Evolutionary conservation across 257 asterid species (phyloP).

Genomic region (Solanum tacnaense): DNA sequence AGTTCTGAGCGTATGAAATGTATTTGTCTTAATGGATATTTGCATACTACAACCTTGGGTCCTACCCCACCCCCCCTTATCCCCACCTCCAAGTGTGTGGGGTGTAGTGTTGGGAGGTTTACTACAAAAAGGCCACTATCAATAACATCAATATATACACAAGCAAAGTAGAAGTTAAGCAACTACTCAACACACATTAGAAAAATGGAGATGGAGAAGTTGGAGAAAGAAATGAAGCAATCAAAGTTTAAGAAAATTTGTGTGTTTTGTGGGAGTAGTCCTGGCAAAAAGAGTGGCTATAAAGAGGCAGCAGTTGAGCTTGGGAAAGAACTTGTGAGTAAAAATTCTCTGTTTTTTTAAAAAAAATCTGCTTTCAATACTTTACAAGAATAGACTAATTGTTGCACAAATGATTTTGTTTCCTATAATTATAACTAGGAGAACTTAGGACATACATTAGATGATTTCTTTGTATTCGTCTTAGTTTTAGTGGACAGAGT

Average conservation of each 20-base stretch:
- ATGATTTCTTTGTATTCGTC: not conserved
- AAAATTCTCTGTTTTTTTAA: no score
- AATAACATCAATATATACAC: not conserved
- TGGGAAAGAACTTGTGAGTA: constrained; percentile 26
- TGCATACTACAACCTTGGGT: not conserved
- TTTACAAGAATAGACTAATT: not conserved
- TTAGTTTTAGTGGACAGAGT: not conserved
- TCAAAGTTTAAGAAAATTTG: constrained; percentile 31
- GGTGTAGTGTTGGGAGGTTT: not conserved
- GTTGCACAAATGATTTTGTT: not conserved
- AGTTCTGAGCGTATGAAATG: not conserved
- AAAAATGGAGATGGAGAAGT: constrained; percentile 6
- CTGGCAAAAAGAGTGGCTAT: constrained; percentile 26
- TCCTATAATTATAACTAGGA: not conserved
- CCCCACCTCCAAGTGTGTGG: not conserved
- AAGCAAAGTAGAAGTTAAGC: not conserved
- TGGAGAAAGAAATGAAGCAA: constrained; percentile 8
- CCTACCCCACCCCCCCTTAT: not conserved
- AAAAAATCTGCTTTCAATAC: not conserved
- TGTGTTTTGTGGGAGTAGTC: constrained; percentile 33
- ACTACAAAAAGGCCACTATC: constrained; percentile 3
- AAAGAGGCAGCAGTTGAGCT: constrained; percentile 29
- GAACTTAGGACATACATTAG: not conserved
- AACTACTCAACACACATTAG: not conserved
- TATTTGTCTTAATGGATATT: not conserved